Evolutionary conservation across 2,329 filamentous ascomycete species (phyloP), one percentile per base, ranked within the genome.

Genomic region (Phaeosphaeriaceae sp.): DNA sequence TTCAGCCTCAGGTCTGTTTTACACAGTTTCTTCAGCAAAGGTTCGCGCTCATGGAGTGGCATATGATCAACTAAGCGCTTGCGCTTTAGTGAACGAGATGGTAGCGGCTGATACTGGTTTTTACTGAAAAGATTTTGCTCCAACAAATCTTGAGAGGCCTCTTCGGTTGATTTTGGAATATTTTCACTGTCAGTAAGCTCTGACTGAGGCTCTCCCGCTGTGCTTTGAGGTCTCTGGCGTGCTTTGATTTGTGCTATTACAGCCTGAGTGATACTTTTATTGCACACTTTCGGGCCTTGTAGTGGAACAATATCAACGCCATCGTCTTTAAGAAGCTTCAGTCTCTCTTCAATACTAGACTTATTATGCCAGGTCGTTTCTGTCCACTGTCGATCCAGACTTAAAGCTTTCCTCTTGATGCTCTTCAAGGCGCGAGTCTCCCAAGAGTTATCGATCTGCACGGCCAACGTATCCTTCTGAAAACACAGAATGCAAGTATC

Each of bases 281-380:
- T 36, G 21, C n/a, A 26, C 2, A 26, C 12, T 2, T 36, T 21
- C n/a, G n/a, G 32, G 3, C 26, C 32, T n/a, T 29, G 18, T 3
- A 36, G 41, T 2, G 41, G n/a, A 16, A n/a, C 15, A 28, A 43
- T 43, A 13, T 43, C 32, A 20, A 43, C 15, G 5, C 41, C 41
- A 18, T 43, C 41, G 20, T 43, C 41, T 17, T 36, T 43, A 3
- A 43, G 17, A 6, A 43, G 30, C 20, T 43, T 43, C 12, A 43
- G 17, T 16, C 30, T 8, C 32, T 36, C 41, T 11, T 21, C 2
- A 9, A 15, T 23, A 11, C 4, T 43, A 4, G 32, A 17, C 30
- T 43, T 43, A 18, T 43, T 35, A n/a, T 15, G 23, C 41, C 32
- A 43, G 7, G 41, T 36, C 9, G 11, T 20, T 18, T 42, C 40